phyloP scores from a whole-genome alignment of 805 yeast genomes.

The Maudiozyma serrabonitensis region DNA sequence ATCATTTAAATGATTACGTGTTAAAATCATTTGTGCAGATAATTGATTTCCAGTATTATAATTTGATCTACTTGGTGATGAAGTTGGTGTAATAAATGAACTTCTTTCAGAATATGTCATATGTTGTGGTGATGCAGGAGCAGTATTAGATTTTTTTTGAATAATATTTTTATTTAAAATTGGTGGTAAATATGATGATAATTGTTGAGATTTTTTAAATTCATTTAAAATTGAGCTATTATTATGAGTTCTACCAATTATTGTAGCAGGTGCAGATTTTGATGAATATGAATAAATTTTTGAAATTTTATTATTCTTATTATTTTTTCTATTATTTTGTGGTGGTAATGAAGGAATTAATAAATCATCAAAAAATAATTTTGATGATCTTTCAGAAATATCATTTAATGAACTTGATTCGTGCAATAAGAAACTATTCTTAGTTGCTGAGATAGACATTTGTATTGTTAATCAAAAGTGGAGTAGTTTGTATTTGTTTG shows the following conservation, averaged over 20 bases:
- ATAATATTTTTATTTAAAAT: neutral
- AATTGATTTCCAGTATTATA: neutral
- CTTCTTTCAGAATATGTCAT: neutral
- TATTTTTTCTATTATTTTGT: neutral
- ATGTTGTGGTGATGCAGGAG: conserved; percentile 24
- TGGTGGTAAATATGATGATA: neutral
- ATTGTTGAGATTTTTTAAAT: neutral
- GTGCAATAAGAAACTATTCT: neutral
- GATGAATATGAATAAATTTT: conserved; percentile 2
- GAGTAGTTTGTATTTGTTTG: neutral
- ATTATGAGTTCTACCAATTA: neutral
- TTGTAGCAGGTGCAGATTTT: neutral
- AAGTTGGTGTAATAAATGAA: conserved; percentile 14
- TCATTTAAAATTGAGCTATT: neutral
- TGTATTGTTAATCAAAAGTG: neutral
- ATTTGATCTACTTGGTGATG: conserved; percentile 14
- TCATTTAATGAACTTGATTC: neutral
- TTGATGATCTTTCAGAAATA: neutral
- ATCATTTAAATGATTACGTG: neutral
- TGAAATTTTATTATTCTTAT: neutral
- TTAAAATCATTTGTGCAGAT: neutral
- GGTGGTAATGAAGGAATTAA: conserved; percentile 13
- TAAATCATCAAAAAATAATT: conserved; percentile 15
- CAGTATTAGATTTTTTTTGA: conserved; percentile 21
- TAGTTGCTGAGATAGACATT: conserved; percentile 1